Evolutionary conservation across 1,284 basidiomycete genomes (phyloP).

Genomic region (Irpex lacteus): DNA sequence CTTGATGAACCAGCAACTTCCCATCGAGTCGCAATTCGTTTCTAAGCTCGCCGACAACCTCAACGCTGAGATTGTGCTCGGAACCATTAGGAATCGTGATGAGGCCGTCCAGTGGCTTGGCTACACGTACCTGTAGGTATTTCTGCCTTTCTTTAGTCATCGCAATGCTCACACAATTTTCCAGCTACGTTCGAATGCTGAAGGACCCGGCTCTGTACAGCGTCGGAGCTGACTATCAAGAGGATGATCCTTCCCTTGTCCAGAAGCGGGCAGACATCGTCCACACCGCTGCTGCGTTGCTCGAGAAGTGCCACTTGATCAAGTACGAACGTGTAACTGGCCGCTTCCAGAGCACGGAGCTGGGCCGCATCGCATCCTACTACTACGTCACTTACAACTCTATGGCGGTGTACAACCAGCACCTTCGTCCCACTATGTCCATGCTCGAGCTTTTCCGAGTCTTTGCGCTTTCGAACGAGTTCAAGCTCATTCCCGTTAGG

Average conservation of each 20-base stretch:
- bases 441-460: conserved; percentile 93
- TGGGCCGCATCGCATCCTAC: conserved; percentile 94
- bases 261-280: conserved; percentile 96
- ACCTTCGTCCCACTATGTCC: conserved; percentile 85
- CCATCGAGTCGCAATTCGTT: conserved; percentile 97
- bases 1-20: conserved; percentile 92
- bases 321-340: conserved; percentile 93
- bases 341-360: conserved; percentile 86
- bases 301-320: conserved; percentile 93
- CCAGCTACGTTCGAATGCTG: conserved; percentile 94
- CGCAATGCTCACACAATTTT: conserved; percentile 6
- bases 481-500: conserved; percentile 88
- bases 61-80: conserved; percentile 97
- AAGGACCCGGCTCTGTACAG: conserved; percentile 88
- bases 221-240: conserved; percentile 88
- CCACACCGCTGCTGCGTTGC: conserved; percentile 90
- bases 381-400: conserved; percentile 97
- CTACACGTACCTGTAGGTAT: conserved; percentile 85
- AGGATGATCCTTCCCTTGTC: conserved; percentile 80
- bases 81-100: conserved; percentile 92
- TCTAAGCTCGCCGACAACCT: conserved; percentile 92
- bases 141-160: conserved; percentile 3
- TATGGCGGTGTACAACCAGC: conserved; percentile 97
- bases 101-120: conserved; percentile 98
- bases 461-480: conserved; percentile 96